Base-by-base conservation (phyloP, 768 basidiomycete genomes). In the Mycena alexandri region DNA sequence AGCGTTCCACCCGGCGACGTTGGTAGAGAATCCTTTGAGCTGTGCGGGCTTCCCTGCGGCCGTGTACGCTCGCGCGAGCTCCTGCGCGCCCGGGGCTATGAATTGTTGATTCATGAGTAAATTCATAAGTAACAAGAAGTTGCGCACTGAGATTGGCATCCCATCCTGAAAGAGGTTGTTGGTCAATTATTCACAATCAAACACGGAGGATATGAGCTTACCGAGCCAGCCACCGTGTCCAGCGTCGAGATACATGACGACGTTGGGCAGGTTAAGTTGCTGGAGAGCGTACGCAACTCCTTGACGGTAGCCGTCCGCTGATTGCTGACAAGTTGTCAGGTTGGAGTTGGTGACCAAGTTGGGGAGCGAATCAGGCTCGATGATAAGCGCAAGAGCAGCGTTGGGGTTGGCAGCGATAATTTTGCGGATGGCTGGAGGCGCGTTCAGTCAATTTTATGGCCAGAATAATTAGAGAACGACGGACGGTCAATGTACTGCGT, bases 291-390 rank as follows among this genome's bases (percentile, higher is more conserved):
- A 82, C 63, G 75, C 79, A 47, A 79, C 76, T 69, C 75, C 77
- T 25, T 25, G 73, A 71, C 75, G 72, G 53, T 19, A 63, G 76
- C 76, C 25, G 75, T 72, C 71, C 76, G 73, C 42, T 5, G 82
- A 82, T 70, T 79, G 77, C 36, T 81, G 76, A 73, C 83, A 84
- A 71, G 82, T 82, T 60, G 72, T 65, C 48, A 82, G 79, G 74
- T 71, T 80, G 73, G 81, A 54, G 80, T 84, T 84, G 68, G 83
- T 84, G 75, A 84, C 83, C 65, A 84, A 72, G 77, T 84, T 84
- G 61, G 83, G 82, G 33, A 84, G 75, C 22, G 80, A 80, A 71
- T 84, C 83, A 67, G 83, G 83, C 73, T 84, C 83, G 59, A 82
- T 78, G 71, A 83, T 78, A 38, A 60, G 55, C 24, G 55, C 46